Evolutionary conservation across 2,329 filamentous ascomycete genomes (phyloP).

Genomic region (Colletotrichum sp.): DNA sequence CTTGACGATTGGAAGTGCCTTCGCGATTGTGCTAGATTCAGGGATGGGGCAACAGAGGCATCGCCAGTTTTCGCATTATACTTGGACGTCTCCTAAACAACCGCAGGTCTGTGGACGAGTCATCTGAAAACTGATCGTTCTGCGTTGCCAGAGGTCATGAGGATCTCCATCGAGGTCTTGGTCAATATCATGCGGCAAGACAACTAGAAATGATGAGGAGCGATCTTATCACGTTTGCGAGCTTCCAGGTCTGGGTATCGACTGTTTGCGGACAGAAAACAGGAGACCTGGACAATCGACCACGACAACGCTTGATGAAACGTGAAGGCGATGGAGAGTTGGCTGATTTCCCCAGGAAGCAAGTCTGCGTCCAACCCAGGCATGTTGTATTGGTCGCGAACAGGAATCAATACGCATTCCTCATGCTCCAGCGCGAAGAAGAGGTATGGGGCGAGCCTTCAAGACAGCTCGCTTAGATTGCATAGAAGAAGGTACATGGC

Average conservation of each 20-base stretch:
- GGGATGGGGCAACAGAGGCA: not conserved
- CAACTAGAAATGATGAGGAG: not conserved
- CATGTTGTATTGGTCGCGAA: not conserved
- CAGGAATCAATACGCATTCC: not conserved
- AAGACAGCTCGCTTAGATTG: not conserved
- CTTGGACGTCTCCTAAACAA: not conserved
- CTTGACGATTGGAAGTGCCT: not conserved
- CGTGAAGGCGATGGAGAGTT: not conserved
- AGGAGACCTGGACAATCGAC: not conserved
- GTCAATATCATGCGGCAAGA: not conserved
- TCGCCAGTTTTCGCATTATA: not conserved
- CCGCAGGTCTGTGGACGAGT: not conserved
- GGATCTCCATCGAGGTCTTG: not conserved
- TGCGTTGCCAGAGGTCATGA: not conserved
- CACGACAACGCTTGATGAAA: not conserved
- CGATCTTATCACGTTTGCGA: not conserved
- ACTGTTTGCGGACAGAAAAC: not conserved
- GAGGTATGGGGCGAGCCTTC: not conserved
- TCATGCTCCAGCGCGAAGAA: not conserved
- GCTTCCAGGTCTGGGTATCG: not conserved
- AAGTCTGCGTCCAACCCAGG: not conserved
- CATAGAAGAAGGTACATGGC: not conserved
- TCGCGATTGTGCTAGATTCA: not conserved
- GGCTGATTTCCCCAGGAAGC: not conserved
- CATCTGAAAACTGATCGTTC: not conserved